Base-by-base conservation (phyloP, 345 rosid genomes). In the Luvunga scandens region DNA sequence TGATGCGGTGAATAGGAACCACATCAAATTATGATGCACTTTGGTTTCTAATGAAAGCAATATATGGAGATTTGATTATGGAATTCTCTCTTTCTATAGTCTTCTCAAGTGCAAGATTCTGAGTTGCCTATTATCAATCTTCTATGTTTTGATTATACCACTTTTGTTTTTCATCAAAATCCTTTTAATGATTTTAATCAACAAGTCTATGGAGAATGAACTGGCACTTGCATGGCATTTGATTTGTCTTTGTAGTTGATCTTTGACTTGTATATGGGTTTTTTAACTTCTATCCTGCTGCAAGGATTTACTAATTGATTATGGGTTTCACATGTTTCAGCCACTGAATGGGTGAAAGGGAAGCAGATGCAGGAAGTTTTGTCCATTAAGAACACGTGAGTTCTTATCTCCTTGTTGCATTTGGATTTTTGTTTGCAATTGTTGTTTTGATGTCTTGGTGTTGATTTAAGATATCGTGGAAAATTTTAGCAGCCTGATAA, bases 291-390 rank as follows among this genome's bases (percentile, higher is more conserved):
- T 31, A 3, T 3, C 63, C 22, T 30, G 31, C 18, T n/a, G 36
- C 59, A 16, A 64, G 38, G 31, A 50, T 25, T 6, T 13, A 19
- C 18, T 25, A 33, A 48, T 9, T 14, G 34, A 75, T 66, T 70
- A 5, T 28, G 24, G 6, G 21, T 62, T 76, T 77, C 16, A 42
- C 71, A 19, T 80, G 62, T 76, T 85, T 31, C 83, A 97, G 99
- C 93, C 31, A 91, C 98, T 14, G 99, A 97, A 83, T 97, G 99
- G 99, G 99, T 94, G 90, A 97, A 94, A 82, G 99, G 98, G 69
- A 97, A 89, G 83, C 90, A 88, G 73, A 91, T 90, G 93, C 97
- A 93, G 78, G 98, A 97, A 75, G 98, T 94, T 12, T 19, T 97
- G 42, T 77, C 98, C 80, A 97, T 97, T 64, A 94, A 91, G 77